These are phyloP conservation scores for Grigorovia jiainica DNA, from an alignment of 805 yeast species.

Conservation along the genomic window DNA sequence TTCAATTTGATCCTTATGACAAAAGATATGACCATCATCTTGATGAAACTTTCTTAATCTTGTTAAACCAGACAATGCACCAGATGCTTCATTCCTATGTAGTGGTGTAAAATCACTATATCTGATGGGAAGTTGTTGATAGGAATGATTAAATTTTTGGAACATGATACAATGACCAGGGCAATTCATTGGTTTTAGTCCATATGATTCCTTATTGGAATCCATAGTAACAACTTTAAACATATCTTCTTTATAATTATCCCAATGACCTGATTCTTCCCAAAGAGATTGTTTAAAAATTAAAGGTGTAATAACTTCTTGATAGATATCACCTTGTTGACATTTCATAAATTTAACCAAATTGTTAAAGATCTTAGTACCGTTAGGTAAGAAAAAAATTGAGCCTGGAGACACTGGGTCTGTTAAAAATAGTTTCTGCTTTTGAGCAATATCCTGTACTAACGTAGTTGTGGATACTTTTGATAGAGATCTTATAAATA, in stretches of 20 bases:
- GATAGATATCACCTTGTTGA: constrained; percentile 59
- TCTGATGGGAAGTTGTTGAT: constrained; percentile 79
- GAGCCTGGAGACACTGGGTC: constrained; percentile 87
- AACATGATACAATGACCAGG: constrained; percentile 91
- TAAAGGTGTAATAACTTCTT: constrained; percentile 88
- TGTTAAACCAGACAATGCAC: constrained; percentile 86
- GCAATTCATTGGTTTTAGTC: constrained; percentile 91
- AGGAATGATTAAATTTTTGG: constrained; percentile 64
- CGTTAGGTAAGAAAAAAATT: constrained; percentile 85
- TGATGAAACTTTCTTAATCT: constrained; percentile 93
- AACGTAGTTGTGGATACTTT: background rate
- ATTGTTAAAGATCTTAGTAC: constrained; percentile 76
- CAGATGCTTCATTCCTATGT: constrained; percentile 91
- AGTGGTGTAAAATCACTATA: constrained; percentile 83
- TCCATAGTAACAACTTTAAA: constrained; percentile 63
- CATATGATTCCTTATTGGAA: constrained; percentile 42
- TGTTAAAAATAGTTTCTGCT: constrained; percentile 69
- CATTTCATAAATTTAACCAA: constrained; percentile 73
- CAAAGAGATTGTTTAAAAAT: constrained; percentile 75
- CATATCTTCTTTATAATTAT: constrained; percentile 90
- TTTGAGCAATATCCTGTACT: constrained; percentile 32
- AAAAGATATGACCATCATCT: constrained; percentile 96
- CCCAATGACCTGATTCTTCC: constrained; percentile 95
- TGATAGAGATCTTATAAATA: background rate
- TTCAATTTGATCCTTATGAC: constrained; percentile 67